A percentile compares a stretch with the other conserved stretches of the same genome.
Conservation (phyloP, 2,329 filamentous ascomycete genomes). For the Claviceps maximensis region DNA sequence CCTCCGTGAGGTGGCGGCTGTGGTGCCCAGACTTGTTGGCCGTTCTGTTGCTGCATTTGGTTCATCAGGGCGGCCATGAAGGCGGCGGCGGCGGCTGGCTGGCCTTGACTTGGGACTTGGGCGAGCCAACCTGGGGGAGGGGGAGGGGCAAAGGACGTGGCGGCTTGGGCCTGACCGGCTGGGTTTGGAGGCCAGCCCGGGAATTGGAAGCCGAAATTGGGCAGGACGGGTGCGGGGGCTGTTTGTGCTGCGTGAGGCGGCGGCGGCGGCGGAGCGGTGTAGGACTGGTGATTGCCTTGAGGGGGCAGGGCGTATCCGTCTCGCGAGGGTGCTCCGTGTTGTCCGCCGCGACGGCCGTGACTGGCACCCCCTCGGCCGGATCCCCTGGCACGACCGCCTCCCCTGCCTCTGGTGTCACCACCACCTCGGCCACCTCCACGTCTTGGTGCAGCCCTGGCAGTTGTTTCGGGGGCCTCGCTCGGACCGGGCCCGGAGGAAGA, state of each 20-base stretch:
- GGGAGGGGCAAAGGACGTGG: slow-evolving; percentile 25
- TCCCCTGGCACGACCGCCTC: slow-evolving; percentile 27
- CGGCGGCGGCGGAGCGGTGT: slow-evolving; percentile 11
- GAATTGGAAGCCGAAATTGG: slow-evolving; percentile 31
- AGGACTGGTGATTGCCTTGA: slow-evolving; percentile 16
- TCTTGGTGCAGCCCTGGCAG: slow-evolving; percentile 12
- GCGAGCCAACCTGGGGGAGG: slow-evolving; percentile 22
- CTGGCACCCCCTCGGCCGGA: slow-evolving; percentile 27
- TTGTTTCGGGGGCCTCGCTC: slow-evolving; percentile 24
- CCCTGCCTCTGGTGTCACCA: slow-evolving; percentile 25
- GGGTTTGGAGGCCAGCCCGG: slow-evolving; percentile 27
- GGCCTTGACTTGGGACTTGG: slow-evolving; percentile 12
- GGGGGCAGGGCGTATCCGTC: slow-evolving; percentile 31
- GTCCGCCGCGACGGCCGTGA: slow-evolving; percentile 22
- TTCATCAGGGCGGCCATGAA: slow-evolving; percentile 39
- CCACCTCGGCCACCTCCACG: slow-evolving; percentile 25
- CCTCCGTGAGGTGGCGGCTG: slow-evolving; percentile 14
- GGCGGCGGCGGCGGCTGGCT: slow-evolving; percentile 27
- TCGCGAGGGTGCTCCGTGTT: slow-evolving; percentile 13
- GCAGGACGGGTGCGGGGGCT: too few relatives aligned
- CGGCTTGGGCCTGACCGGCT: slow-evolving; percentile 11
- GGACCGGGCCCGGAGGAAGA: slow-evolving; percentile 26
- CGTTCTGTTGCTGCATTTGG: slow-evolving; percentile 28
- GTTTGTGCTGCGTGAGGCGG: too few relatives aligned
- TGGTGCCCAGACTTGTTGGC: slow-evolving; percentile 14